Evolutionary conservation across 1,284 basidiomycete genomes (phyloP).

Genomic region (Sanguinoderma infundibulare): DNA sequence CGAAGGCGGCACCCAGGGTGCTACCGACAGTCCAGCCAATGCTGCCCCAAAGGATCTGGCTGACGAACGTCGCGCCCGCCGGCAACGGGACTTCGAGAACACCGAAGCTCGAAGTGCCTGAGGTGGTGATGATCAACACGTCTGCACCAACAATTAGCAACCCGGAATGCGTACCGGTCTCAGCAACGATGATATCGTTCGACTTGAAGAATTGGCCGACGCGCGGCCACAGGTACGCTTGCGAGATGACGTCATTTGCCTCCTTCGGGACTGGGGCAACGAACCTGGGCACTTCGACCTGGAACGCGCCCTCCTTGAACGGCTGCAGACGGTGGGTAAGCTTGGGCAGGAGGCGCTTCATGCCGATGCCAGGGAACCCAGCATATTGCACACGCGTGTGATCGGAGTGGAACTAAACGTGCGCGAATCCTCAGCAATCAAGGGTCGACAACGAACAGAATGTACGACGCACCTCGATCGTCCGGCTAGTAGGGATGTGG

Average conservation of each 20-base stretch:
- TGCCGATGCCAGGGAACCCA: conserved; percentile 64
- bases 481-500: conserved; percentile 61
- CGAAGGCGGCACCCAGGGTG: conserved; percentile 78
- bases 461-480: conserved; percentile 57
- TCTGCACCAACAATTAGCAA: background rate
- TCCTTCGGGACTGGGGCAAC: conserved; percentile 52
- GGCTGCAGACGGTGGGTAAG: conserved; percentile 59
- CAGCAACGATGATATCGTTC: conserved; percentile 82
- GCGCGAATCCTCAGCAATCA: background rate
- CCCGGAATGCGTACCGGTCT: conserved; percentile 56
- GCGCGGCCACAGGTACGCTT: conserved; percentile 88
- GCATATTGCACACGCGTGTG: conserved; percentile 74
- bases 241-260: conserved; percentile 61
- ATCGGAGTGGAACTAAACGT: conserved; percentile 78
- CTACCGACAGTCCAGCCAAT: conserved; percentile 89
- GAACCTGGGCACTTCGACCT: conserved; percentile 56
- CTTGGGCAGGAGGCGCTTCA: conserved; percentile 75
- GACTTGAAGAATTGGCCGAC: conserved; percentile 79
- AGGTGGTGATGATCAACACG: background rate
- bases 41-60: conserved; percentile 85
- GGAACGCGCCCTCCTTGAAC: conserved; percentile 42
- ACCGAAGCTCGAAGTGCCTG: conserved; percentile 48
- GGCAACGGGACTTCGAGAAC: conserved; percentile 81
- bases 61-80: conserved; percentile 63
- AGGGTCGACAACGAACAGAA: background rate